Percentiles rank a stretch among this genome's conserved stretches.
These are phyloP conservation scores for Sclerotinia borealis DNA, from an alignment of 2,329 filamentous ascomycete genomes.

Conservation along the genomic window DNA sequence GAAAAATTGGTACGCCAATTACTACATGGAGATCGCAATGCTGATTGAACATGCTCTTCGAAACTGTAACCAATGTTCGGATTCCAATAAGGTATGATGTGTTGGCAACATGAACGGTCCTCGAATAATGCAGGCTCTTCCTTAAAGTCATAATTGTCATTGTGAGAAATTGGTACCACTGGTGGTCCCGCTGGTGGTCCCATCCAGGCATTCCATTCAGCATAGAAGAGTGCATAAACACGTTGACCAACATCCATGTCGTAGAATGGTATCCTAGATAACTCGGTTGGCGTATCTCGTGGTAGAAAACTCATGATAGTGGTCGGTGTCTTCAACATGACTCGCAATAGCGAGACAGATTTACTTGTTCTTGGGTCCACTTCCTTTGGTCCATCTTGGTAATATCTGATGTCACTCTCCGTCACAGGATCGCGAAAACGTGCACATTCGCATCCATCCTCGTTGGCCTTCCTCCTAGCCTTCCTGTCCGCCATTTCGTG, in stretches of 20 bases:
- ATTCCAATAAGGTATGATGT: not conserved
- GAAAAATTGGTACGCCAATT: not conserved
- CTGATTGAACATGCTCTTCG: not conserved
- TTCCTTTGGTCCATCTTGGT: not conserved
- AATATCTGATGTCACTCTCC: not conserved
- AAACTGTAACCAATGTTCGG: not conserved
- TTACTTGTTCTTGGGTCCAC: not conserved
- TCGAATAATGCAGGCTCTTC: too few relatives aligned
- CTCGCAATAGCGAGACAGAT: not conserved
- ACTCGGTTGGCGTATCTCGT: not conserved
- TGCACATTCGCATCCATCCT: not conserved
- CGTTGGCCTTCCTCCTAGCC: too few relatives aligned
- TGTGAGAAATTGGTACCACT: too few relatives aligned
- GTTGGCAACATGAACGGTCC: not conserved
- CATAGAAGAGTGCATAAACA: not conserved
- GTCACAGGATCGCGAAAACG: not conserved
- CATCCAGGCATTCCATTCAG: slow-evolving; percentile 5
- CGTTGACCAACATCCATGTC: not conserved
- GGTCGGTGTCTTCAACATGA: not conserved
- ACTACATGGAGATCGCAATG: not conserved
- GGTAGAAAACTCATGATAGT: not conserved
- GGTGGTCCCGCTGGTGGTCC: too few relatives aligned
- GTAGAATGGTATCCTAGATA: not conserved
- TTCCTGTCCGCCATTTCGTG: not conserved
- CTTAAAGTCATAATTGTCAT: too few relatives aligned